Conservation (phyloP, 1,284 basidiomycete genomes). For the Sporisorium graminicola region DNA sequence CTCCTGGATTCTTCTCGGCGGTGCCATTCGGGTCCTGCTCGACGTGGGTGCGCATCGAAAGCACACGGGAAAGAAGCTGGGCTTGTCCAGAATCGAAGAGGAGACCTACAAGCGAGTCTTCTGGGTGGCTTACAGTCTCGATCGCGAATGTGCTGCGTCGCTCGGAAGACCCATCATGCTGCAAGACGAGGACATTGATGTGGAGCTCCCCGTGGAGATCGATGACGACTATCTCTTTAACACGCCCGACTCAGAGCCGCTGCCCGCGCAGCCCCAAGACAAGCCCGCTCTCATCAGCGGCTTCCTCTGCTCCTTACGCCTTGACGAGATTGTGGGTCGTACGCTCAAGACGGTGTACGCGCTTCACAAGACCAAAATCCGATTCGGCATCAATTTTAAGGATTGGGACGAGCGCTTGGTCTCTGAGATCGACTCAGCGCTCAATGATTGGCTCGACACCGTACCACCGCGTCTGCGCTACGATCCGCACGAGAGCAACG, state of each 20-base stretch:
- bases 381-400: constrained; percentile 53
- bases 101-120: constrained; percentile 56
- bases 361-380: constrained; percentile 56
- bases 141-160: constrained; percentile 49
- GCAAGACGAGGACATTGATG: constrained; percentile 63
- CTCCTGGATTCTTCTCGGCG: constrained; percentile 52
- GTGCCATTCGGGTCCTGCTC: constrained; percentile 51
- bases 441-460: constrained; percentile 62
- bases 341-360: constrained; percentile 64
- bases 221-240: constrained; percentile 55
- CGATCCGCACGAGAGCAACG: constrained; percentile 52
- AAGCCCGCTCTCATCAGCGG: constrained; percentile 47
- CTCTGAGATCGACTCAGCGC: constrained; percentile 63
- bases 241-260: constrained; percentile 29
- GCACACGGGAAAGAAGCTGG: constrained; percentile 45
- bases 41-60: constrained; percentile 59
- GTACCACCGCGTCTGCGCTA: constrained; percentile 59
- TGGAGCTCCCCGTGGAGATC: constrained; percentile 54
- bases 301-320: constrained; percentile 53
- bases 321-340: constrained; percentile 59
- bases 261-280: constrained; percentile 40
- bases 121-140: constrained; percentile 59
- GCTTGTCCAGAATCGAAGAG: constrained; percentile 43
- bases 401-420: constrained; percentile 62
- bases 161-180: constrained; percentile 60